These are phyloP conservation scores for Phytophthora megakarya DNA, from an alignment of 352 stramenopile genomes.

Conservation along the genomic window DNA sequence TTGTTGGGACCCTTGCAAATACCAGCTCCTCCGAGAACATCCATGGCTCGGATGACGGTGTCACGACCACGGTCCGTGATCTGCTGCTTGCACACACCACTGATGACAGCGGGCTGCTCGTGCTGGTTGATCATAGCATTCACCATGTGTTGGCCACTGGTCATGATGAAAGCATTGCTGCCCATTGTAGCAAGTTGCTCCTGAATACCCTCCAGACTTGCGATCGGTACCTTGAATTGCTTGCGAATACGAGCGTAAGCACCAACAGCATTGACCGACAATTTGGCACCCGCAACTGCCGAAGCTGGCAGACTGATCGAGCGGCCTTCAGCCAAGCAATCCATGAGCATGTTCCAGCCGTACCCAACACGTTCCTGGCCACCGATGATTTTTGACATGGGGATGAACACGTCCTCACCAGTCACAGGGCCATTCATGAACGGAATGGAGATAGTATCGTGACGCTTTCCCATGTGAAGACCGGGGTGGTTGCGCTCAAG, in stretches of 20 bases:
- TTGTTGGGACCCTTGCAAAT: conserved; percentile 98
- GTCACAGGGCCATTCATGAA: conserved; percentile 99
- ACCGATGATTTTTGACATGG: conserved; percentile 97
- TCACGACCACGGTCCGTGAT: conserved; percentile 96
- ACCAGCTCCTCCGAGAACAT: conserved; percentile 95
- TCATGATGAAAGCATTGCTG: conserved; percentile 94
- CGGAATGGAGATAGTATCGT: conserved; percentile 95
- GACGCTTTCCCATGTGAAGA: conserved; percentile 94
- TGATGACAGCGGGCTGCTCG: conserved; percentile 98
- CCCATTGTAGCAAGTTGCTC: conserved; percentile 95
- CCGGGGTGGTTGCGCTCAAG: conserved; percentile 95
- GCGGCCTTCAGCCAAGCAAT: conserved; percentile 97
- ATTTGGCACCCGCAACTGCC: conserved; percentile 91
- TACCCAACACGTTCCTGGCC: conserved; percentile 96
- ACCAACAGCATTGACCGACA: conserved; percentile 93
- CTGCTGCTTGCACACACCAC: conserved; percentile 99
- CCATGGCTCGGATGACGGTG: conserved; percentile 97
- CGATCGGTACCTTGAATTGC: conserved; percentile 98
- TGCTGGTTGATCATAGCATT: conserved; percentile 99
- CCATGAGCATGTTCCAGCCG: conserved; percentile 99
- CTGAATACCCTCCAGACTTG: conserved; percentile 97
- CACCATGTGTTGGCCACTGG: conserved; percentile 96
- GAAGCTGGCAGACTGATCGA: conserved; percentile 96
- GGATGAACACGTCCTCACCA: conserved; percentile 97
- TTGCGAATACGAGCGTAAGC: conserved; percentile 97